Evolutionary conservation across 352 stramenopile species (phyloP).

Genomic region (Phytopythium cucurbitacearum): DNA sequence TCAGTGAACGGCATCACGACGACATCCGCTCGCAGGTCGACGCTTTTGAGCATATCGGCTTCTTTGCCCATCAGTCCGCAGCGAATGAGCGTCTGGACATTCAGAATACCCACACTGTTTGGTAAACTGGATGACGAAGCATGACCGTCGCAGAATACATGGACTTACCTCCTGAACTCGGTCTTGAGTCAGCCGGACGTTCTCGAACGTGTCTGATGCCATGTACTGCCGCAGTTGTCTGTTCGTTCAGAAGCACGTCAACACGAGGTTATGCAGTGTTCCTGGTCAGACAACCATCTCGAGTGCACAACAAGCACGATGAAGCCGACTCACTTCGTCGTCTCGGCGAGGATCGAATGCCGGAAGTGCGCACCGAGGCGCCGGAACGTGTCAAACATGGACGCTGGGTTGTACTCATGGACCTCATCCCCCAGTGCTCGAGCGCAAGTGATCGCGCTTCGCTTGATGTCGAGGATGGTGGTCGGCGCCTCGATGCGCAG

Average conservation of each 20-base stretch:
- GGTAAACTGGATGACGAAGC: not conserved
- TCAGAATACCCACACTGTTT: not conserved
- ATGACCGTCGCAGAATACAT: not conserved
- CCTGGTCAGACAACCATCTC: too few relatives aligned
- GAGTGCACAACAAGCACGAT: too few relatives aligned
- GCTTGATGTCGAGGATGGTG: slow-evolving; percentile 72
- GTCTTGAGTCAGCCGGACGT: slow-evolving; percentile 38
- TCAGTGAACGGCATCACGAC: slow-evolving; percentile 65
- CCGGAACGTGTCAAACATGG: slow-evolving; percentile 65
- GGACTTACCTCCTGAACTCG: slow-evolving; percentile 31
- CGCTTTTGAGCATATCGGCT: slow-evolving; percentile 51
- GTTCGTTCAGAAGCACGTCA: not conserved
- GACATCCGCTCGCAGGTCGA: slow-evolving; percentile 35
- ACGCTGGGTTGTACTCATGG: slow-evolving; percentile 64
- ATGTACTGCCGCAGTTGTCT: slow-evolving; percentile 67
- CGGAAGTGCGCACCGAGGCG: slow-evolving; percentile 57
- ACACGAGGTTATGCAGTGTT: not conserved
- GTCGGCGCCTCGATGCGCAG: slow-evolving; percentile 44
- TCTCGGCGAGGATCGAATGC: slow-evolving; percentile 50
- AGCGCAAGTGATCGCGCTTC: slow-evolving; percentile 47
- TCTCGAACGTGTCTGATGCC: slow-evolving; percentile 64
- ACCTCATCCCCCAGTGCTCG: slow-evolving; percentile 67
- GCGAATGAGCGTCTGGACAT: slow-evolving; percentile 31
- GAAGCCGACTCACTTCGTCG: slow-evolving; percentile 41
- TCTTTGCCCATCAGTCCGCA: slow-evolving; percentile 56